Base-by-base conservation (phyloP, 148 eudicot genomes). In the Drosera capensis region DNA sequence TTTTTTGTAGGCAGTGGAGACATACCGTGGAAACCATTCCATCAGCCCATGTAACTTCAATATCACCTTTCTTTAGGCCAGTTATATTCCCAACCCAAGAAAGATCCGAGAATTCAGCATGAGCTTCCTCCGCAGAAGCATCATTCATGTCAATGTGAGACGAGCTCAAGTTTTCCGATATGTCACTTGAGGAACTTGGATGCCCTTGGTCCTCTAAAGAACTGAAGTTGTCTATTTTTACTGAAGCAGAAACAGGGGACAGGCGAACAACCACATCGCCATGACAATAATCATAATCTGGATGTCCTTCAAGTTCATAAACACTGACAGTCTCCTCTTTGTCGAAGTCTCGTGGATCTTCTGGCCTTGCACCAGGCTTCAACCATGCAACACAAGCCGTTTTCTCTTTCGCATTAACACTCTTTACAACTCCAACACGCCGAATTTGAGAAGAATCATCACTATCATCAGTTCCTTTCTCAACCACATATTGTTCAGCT, bases 61-160 rank as follows among this genome's bases (percentile, higher is more conserved):
- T 92, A 66, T 92, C 99, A 46, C 99, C 99, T 64, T 85, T 77
- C 60, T 51, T 70, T 14, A 92, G 80, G 56, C 95, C 94, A 22
- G 95, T 85, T 57, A 92, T 85, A 71, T 82, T 85, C 56, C 99
- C 99, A 53, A 85, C 95, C 95, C 99, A 92, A 22, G 95, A 76
- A 46, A 85, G 85, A 68, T 76, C 78, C 16, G 85, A 65, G 51
- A 84, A 68, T 25, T 59, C 76, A 23, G 34, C 24, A 40, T 17
- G 31, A 44, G 64, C 50, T 34, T 77, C 87, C 57, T 68, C 73
- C 28, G 19, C 52, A 26, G 56, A 51, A 28, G 51, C 23, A 52
- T 34, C 43, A 15, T 56, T 64, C 16, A 34, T 46, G 47, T 63
- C 47, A 31, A 40, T 42, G 18, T 45, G 14, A 21, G 54, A 60